Percentiles rank a stretch among this genome's conserved stretches.
These are phyloP conservation scores for Aspergillus fischeri DNA, from an alignment of 2,329 filamentous ascomycete species.

Conservation along the genomic window DNA sequence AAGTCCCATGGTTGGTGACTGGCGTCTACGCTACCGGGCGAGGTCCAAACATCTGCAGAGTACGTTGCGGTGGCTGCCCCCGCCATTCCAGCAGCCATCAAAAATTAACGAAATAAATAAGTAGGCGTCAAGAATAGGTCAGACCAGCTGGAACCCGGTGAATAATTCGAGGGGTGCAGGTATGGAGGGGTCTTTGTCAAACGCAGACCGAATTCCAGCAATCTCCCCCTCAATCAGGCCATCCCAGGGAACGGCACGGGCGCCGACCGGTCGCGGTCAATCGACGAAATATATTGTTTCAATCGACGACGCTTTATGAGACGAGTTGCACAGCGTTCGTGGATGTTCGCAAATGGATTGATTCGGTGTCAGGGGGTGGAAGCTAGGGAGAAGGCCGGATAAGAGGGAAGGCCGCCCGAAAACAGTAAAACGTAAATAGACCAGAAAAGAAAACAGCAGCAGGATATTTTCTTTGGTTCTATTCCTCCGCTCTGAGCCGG, in stretches of 20 bases:
- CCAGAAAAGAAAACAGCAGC: slow-evolving; percentile 5
- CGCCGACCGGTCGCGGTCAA: background rate
- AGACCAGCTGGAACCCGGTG: slow-evolving; percentile 33
- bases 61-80: slow-evolving; percentile 37
- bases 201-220: slow-evolving; percentile 13
- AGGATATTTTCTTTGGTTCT: background rate
- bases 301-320: background rate
- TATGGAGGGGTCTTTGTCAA: slow-evolving; percentile 4
- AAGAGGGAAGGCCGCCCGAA: slow-evolving; percentile 20
- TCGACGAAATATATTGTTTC: background rate
- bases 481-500: slow-evolving; percentile 7
- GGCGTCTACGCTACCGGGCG: slow-evolving; percentile 30
- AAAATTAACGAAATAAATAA: slow-evolving; percentile 8
- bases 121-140: slow-evolving; percentile 13
- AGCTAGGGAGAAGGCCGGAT: background rate
- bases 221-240: slow-evolving; percentile 23
- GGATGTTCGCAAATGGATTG: background rate
- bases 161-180: background rate
- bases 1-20: slow-evolving; percentile 35
- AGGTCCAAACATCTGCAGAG: slow-evolving; percentile 37
- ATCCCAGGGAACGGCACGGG: slow-evolving; percentile 21
- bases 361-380: background rate
- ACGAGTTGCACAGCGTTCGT: background rate
- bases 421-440: slow-evolving; percentile 35
- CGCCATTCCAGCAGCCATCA: slow-evolving; percentile 33